Evolutionary conservation across 495 filamentous ascomycete genomes (phyloP), one percentile per base, ranked within the genome.

Genomic region (Neurospora africana): DNA sequence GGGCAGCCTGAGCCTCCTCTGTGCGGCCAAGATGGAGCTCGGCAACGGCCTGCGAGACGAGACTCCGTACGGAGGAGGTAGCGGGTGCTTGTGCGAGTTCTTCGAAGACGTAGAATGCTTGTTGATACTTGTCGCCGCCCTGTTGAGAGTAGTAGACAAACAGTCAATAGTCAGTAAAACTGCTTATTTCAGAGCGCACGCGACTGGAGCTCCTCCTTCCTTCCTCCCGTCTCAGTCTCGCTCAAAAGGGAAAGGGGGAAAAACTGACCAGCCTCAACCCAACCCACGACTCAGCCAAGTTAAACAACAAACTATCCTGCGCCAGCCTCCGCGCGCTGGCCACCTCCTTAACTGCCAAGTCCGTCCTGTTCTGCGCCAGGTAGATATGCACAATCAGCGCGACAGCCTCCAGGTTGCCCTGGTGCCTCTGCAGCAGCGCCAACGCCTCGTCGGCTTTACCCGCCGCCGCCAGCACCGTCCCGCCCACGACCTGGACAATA

Each of bases 31-130:
- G 88, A 77, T 98, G 95, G 33, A 99, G 83, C 79, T 99, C 95
- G 43, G 92, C 90, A 36, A 98, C 90, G 36, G 94, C 95, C 85
- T 98, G 95, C 39, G 91, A 91, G 74, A 97, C 86, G 43, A 97
- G 88, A 35, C 87, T 86, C 43, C 89, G 87, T 68, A 87, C 82
- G 2, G 91, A 89, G 7, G 90, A 87, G 40, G 90, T 89, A 69
- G 91, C 88, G 21, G 93, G 91, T 30, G 91, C 89, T 80, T 96
- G 91, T 27, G 95, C 95, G 44, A 99, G 89, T 81, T 99, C 95
- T 82, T 98, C 95, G 79, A 93, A 99, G 75, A 99, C 94, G 86
- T 99, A 99, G 84, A 95, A 99, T 41, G 95, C 91, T 75, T 93
- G 91, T 81, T 98, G 95, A 84, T 98, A 99, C 81, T 92, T 94